These are phyloP conservation scores for Trichoderma pleuroti DNA, from an alignment of 2,329 filamentous ascomycete genomes.

Conservation along the genomic window DNA sequence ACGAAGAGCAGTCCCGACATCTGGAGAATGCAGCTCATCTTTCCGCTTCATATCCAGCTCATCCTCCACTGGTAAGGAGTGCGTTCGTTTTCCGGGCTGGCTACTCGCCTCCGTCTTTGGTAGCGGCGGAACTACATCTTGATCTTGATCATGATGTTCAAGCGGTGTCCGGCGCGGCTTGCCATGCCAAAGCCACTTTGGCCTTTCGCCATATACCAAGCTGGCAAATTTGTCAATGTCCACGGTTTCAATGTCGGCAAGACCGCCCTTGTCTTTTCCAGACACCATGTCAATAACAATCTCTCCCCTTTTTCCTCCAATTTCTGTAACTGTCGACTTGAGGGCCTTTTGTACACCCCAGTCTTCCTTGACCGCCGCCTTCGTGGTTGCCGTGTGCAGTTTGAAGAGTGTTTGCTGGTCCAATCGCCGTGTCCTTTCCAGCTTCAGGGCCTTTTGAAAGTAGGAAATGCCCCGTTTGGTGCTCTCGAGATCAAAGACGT, in stretches of 20 bases:
- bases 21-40: slow-evolving; percentile 45
- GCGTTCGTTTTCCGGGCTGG: slow-evolving; percentile 47
- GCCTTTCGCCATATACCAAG: slow-evolving; percentile 73
- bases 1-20: slow-evolving; percentile 42
- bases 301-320: slow-evolving; percentile 90
- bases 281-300: slow-evolving; percentile 94
- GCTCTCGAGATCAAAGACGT: slow-evolving; percentile 80
- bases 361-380: slow-evolving; percentile 81
- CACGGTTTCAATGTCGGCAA: slow-evolving; percentile 87
- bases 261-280: slow-evolving; percentile 79
- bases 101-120: slow-evolving; percentile 44
- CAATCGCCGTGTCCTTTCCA: slow-evolving; percentile 72
- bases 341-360: slow-evolving; percentile 93
- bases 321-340: slow-evolving; percentile 90
- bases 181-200: slow-evolving; percentile 94
- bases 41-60: slow-evolving; percentile 43
- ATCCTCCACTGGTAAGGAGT: slow-evolving; percentile 51
- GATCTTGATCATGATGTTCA: slow-evolving; percentile 39
- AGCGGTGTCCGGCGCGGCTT: slow-evolving; percentile 67
- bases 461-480: slow-evolving; percentile 81
- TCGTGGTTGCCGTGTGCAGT: slow-evolving; percentile 80
- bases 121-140: slow-evolving; percentile 50
- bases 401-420: slow-evolving; percentile 80
- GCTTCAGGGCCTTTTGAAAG: slow-evolving; percentile 86
- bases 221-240: slow-evolving; percentile 82